Percentiles rank a stretch among this genome's conserved stretches.
Conservation (phyloP, 2,329 filamentous ascomycete genomes). For the Raffaelea ambrosiae region DNA sequence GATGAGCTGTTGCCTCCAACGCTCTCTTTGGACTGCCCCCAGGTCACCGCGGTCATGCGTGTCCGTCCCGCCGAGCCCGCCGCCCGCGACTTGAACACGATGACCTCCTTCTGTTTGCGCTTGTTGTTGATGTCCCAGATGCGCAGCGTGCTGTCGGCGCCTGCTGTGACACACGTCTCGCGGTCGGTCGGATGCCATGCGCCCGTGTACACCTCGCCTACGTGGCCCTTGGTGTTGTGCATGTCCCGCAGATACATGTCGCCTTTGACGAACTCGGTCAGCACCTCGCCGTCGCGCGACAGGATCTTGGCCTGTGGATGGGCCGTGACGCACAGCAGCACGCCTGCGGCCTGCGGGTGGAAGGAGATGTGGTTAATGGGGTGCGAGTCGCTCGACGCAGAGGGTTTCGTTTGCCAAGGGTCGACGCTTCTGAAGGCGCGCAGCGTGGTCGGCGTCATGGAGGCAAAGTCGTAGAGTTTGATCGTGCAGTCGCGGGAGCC, state of each 20-base stretch:
- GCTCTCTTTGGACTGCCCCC: conserved; percentile 71
- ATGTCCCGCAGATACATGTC: conserved; percentile 98
- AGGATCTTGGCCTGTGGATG: conserved; percentile 86
- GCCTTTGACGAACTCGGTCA: conserved; percentile 89
- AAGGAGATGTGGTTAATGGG: conserved; percentile 81
- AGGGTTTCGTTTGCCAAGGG: conserved; percentile 67
- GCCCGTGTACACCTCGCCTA: conserved; percentile 82
- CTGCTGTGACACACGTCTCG: conserved; percentile 81
- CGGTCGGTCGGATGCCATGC: conserved; percentile 85
- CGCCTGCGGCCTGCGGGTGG: conserved; percentile 69
- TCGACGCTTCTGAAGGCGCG: conserved; percentile 91
- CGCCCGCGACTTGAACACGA: conserved; percentile 92
- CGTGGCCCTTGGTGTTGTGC: conserved; percentile 94
- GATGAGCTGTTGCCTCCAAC: neutral
- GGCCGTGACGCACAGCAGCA: conserved; percentile 80
- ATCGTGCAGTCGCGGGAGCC: conserved; percentile 85
- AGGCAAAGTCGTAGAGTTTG: conserved; percentile 90
- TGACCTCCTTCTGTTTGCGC: conserved; percentile 81
- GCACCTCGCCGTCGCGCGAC: conserved; percentile 75
- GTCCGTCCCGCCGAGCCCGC: conserved; percentile 82
- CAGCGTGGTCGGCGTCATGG: conserved; percentile 90
- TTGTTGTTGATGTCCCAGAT: conserved; percentile 97
- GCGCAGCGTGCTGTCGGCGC: conserved; percentile 87
- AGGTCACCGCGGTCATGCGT: conserved; percentile 86
- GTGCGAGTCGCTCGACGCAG: conserved; percentile 71